A percentile compares a stretch with the other conserved stretches of the same genome.
These are phyloP conservation scores for Pythium dissotocum DNA, from an alignment of 352 stramenopile genomes.

Conservation along the genomic window DNA sequence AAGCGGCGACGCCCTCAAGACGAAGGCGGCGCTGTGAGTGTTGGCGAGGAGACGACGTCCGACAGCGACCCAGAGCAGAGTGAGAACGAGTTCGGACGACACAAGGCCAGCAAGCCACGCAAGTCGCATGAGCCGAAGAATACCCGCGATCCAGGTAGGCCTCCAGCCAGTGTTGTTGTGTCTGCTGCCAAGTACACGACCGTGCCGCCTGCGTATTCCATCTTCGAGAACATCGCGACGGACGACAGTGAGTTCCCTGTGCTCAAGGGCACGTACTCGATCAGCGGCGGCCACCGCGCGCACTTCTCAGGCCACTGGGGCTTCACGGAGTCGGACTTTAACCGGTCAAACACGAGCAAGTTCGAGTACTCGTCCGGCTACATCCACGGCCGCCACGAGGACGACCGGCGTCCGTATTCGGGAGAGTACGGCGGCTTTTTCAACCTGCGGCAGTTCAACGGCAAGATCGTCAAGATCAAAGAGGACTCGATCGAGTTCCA, in stretches of 20 bases:
- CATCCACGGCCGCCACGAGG: slow-evolving; percentile 26
- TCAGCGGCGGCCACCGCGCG: slow-evolving; percentile 44
- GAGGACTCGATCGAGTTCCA: slow-evolving; percentile 68
- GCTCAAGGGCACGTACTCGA: slow-evolving; percentile 51
- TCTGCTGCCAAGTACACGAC: slow-evolving; percentile 23
- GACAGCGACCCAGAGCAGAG: slow-evolving; percentile 21
- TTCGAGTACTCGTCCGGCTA: slow-evolving; percentile 66
- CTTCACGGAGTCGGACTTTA: slow-evolving; percentile 63
- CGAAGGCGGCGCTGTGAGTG: neutral
- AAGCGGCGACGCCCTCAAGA: slow-evolving; percentile 21
- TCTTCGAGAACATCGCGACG: slow-evolving; percentile 44
- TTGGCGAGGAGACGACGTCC: slow-evolving; percentile 20
- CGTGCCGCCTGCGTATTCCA: slow-evolving; percentile 39
- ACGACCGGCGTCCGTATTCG: slow-evolving; percentile 57
- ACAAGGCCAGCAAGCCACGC: neutral
- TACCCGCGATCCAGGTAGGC: neutral
- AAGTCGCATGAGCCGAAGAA: neutral
- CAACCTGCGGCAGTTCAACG: slow-evolving; percentile 72
- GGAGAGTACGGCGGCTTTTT: slow-evolving; percentile 74
- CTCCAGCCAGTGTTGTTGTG: slow-evolving; percentile 21
- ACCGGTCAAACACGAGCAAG: slow-evolving; percentile 37
- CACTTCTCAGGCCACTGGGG: slow-evolving; percentile 60
- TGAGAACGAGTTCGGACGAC: slow-evolving; percentile 13
- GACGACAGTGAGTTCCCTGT: slow-evolving; percentile 53
- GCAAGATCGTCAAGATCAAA: slow-evolving; percentile 50